phyloP scores from a whole-genome alignment of 306 rosid genomes.

The Vicia faba region DNA sequence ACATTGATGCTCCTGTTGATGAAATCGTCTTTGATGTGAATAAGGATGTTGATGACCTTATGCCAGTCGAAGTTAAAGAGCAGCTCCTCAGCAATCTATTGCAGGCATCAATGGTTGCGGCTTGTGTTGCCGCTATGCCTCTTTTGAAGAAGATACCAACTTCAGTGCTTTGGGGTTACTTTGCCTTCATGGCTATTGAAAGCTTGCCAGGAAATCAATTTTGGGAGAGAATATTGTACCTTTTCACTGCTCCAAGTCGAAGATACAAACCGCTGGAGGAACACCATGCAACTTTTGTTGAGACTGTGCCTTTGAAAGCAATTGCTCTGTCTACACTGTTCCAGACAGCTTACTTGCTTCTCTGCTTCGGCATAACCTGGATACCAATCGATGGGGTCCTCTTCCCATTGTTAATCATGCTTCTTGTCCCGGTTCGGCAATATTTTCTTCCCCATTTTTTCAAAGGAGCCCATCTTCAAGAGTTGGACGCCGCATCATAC shows the following conservation, averaged over 20 bases:
- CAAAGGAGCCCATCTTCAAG: constrained; percentile 87
- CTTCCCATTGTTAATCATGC: constrained; percentile 93
- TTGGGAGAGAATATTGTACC: constrained; percentile 92
- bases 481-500: constrained; percentile 85
- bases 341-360: constrained; percentile 83
- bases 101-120: constrained; percentile 78
- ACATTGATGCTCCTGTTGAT: constrained; percentile 89
- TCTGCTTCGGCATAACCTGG: constrained; percentile 94
- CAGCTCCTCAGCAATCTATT: constrained; percentile 92
- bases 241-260: constrained; percentile 93
- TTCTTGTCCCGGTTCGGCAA: constrained; percentile 92
- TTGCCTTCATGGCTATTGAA: constrained; percentile 98
- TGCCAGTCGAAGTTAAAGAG: constrained; percentile 92
- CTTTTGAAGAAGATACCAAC: constrained; percentile 88
- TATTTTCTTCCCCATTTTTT: constrained; percentile 83
- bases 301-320: constrained; percentile 87
- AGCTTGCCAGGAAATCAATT: constrained; percentile 98
- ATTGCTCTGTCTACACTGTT: constrained; percentile 74
- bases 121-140: constrained; percentile 96
- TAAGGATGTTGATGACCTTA: constrained; percentile 86
- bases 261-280: constrained; percentile 89
- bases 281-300: constrained; percentile 78
- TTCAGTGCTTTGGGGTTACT: constrained; percentile 97
- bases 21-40: constrained; percentile 80
- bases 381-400: constrained; percentile 95